Percentiles rank a stretch among this genome's conserved stretches.
Evolutionary conservation across 176 grass and related monocot genomes (phyloP).

Genomic region (Zea luxurians): DNA sequence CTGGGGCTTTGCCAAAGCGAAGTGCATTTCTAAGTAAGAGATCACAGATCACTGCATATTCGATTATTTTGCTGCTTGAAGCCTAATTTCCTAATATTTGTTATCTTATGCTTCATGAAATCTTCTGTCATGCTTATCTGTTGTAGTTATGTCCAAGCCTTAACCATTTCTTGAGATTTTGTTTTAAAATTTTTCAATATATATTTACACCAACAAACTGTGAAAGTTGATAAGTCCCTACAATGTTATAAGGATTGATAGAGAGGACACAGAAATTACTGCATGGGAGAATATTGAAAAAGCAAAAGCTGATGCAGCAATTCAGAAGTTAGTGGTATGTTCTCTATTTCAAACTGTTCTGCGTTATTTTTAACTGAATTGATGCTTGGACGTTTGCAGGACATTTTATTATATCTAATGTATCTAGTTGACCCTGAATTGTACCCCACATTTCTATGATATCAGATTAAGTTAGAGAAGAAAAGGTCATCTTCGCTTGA

Average conservation of each 20-base stretch:
- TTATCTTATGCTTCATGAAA: background rate
- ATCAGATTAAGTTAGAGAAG: slow-evolving; percentile 85
- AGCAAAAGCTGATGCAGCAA: slow-evolving; percentile 80
- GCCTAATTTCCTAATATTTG: slow-evolving; percentile 10
- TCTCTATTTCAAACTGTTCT: slow-evolving; percentile 13
- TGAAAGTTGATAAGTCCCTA: slow-evolving; percentile 30
- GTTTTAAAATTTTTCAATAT: background rate
- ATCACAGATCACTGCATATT: slow-evolving; percentile 5
- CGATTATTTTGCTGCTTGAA: slow-evolving; percentile 20
- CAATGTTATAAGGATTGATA: slow-evolving; percentile 63
- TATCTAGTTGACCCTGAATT: slow-evolving; percentile 27
- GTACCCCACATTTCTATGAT: slow-evolving; percentile 7
- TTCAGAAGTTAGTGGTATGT: slow-evolving; percentile 87
- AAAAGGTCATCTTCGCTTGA: slow-evolving; percentile 83
- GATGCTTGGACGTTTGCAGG: slow-evolving; percentile 18
- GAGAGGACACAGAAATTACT: slow-evolving; percentile 76
- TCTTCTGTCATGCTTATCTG: background rate
- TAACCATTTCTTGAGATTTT: background rate
- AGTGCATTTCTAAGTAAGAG: slow-evolving; percentile 72
- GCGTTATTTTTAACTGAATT: background rate
- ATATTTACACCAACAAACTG: slow-evolving; percentile 5
- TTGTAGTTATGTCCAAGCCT: background rate
- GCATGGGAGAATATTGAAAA: slow-evolving; percentile 97
- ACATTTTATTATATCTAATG: background rate
- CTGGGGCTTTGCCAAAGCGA: slow-evolving; percentile 60